Evolutionary conservation across 495 filamentous ascomycete genomes (phyloP).

Genomic region (Lichenothelia convexa): DNA sequence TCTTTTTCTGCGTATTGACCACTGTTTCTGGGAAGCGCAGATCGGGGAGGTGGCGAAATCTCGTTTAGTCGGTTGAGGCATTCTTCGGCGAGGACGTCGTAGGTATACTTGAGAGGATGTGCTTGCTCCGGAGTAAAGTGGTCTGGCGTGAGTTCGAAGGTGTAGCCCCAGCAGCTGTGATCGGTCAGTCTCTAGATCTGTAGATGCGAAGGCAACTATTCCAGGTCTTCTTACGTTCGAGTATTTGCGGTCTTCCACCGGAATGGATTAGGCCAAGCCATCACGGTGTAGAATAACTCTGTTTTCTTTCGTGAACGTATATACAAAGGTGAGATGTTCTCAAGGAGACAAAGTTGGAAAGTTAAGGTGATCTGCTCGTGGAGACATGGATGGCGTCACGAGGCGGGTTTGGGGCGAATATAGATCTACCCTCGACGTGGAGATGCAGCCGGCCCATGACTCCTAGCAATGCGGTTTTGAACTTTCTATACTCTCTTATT

Average conservation of each 20-base stretch:
- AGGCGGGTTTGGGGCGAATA: too few relatives aligned
- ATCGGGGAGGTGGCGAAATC: constrained; percentile 26
- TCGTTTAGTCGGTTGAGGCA: constrained; percentile 40
- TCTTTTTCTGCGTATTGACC: constrained; percentile 7
- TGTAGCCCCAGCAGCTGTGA: constrained; percentile 41
- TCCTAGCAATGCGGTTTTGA: too few relatives aligned
- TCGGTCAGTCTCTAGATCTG: background rate
- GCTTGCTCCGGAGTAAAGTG: constrained; percentile 46
- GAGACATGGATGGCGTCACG: too few relatives aligned
- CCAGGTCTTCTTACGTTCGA: constrained; percentile 13
- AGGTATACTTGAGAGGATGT: constrained; percentile 41
- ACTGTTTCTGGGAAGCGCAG: constrained; percentile 17
- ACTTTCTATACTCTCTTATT: too few relatives aligned
- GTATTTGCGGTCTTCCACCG: constrained; percentile 17
- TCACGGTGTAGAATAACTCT: too few relatives aligned
- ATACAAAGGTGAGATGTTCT: too few relatives aligned
- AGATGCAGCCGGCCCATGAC: too few relatives aligned
- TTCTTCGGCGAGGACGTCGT: constrained; percentile 50
- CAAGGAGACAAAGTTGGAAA: background rate
- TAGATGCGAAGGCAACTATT: background rate
- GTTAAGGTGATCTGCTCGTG: background rate
- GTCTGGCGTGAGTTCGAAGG: constrained; percentile 48
- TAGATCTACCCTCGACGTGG: too few relatives aligned
- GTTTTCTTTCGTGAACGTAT: too few relatives aligned
- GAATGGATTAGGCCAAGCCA: constrained; percentile 24